A percentile compares a stretch with the other conserved stretches of the same genome.
These are phyloP conservation scores for Gossypium davidsonii DNA, from an alignment of 441 rosid species.

Conservation along the genomic window DNA sequence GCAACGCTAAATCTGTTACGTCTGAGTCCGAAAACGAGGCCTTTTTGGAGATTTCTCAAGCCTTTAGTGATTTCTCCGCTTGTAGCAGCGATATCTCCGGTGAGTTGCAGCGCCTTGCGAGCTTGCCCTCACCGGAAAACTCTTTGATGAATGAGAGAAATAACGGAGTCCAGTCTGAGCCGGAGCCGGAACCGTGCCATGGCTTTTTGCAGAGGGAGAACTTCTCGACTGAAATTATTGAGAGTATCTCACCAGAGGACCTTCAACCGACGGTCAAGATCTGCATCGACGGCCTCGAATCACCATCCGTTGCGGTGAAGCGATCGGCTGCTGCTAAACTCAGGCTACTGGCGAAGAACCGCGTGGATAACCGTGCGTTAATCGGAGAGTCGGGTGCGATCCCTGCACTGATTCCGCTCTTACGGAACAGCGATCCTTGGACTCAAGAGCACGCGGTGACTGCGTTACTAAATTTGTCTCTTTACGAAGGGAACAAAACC, in stretches of 20 bases:
- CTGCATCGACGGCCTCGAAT: slow-evolving; percentile 70
- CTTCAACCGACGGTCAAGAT: slow-evolving; percentile 86
- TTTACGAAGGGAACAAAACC: slow-evolving; percentile 63
- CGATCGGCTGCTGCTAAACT: slow-evolving; percentile 89
- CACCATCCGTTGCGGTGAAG: slow-evolving; percentile 60
- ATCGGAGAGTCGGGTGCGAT: slow-evolving; percentile 89
- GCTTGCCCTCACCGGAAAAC: slow-evolving; percentile 47
- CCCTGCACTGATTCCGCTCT: slow-evolving; percentile 68
- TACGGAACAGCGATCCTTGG: slow-evolving; percentile 75
- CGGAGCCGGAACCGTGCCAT: slow-evolving; percentile 64
- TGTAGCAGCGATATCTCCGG: slow-evolving; percentile 92
- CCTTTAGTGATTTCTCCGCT: slow-evolving; percentile 73
- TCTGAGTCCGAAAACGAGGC: slow-evolving; percentile 37
- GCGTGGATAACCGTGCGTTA: slow-evolving; percentile 70
- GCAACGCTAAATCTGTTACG: slow-evolving; percentile 29
- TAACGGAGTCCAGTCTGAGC: slow-evolving; percentile 18
- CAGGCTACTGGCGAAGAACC: slow-evolving; percentile 76
- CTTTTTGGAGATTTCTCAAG: slow-evolving; percentile 65
- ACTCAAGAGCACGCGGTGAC: slow-evolving; percentile 92
- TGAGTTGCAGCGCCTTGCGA: slow-evolving; percentile 72
- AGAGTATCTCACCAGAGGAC: slow-evolving; percentile 92
- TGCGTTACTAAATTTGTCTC: slow-evolving; percentile 74
- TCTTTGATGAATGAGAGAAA: slow-evolving; percentile 7
- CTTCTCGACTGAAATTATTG: slow-evolving; percentile 86
- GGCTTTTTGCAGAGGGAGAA: slow-evolving; percentile 78